Evolutionary conservation across 139 green algal genomes (phyloP).

Genomic region (Chlorella sp.): DNA sequence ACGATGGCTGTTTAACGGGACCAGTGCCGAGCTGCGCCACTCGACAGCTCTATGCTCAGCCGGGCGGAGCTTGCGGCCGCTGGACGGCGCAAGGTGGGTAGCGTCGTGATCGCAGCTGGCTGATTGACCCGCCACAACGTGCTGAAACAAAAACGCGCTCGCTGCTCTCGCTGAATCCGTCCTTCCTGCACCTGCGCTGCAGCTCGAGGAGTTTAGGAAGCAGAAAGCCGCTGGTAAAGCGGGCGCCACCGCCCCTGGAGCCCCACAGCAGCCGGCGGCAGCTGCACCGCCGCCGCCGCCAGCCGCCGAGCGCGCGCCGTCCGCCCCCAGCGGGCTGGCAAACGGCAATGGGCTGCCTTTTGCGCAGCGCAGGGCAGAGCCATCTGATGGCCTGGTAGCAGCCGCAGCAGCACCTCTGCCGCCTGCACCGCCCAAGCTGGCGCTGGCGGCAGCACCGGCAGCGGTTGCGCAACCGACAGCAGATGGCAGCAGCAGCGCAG

Average conservation of each 20-base stretch:
- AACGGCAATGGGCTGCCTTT: too few relatives aligned
- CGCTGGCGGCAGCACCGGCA: neutral
- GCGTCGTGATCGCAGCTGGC: too few relatives aligned
- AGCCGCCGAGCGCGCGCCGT: too few relatives aligned
- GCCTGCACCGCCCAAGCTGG: too few relatives aligned
- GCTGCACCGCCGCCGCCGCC: neutral
- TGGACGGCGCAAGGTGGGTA: slow-evolving; percentile 47
- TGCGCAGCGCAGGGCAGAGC: too few relatives aligned
- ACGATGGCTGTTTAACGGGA: too few relatives aligned
- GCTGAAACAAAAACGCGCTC: too few relatives aligned
- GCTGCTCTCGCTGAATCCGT: neutral
- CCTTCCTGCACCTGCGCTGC: neutral
- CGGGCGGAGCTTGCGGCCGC: slow-evolving; percentile 49
- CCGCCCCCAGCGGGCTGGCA: too few relatives aligned
- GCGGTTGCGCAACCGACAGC: neutral
- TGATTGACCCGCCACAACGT: too few relatives aligned
- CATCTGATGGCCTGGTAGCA: neutral
- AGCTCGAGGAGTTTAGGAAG: slow-evolving; percentile 57
- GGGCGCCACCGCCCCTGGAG: too few relatives aligned
- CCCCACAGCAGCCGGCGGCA: neutral
- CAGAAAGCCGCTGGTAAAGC: slow-evolving; percentile 30
- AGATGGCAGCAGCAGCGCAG: neutral
- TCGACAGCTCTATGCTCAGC: neutral
- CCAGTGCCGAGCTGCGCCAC: too few relatives aligned
- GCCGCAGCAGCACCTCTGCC: neutral